These are phyloP conservation scores for Hygrocybe coccinea DNA, from an alignment of 768 basidiomycete genomes.

Conservation along the genomic window DNA sequence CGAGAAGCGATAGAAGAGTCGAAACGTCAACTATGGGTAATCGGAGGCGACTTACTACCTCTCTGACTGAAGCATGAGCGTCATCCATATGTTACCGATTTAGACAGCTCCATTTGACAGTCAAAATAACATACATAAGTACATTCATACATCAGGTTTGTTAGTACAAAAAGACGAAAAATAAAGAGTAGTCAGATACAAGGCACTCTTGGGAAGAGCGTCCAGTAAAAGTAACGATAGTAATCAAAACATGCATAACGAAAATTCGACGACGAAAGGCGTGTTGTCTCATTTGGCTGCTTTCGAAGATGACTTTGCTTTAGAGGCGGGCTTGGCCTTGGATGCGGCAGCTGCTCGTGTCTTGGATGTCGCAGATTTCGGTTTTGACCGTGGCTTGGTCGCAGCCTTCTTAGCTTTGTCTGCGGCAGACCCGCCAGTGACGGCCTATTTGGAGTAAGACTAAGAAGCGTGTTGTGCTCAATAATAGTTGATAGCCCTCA, in stretches of 20 bases:
- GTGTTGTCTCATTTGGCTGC: background rate
- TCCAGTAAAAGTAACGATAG: no score
- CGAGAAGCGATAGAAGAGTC: slow-evolving; percentile 52
- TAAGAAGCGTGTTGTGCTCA: background rate
- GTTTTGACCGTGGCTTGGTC: slow-evolving; percentile 20
- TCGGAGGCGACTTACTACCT: slow-evolving; percentile 43
- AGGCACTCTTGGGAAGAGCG: no score
- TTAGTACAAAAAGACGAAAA: no score
- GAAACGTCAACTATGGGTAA: slow-evolving; percentile 44
- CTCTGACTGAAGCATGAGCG: slow-evolving; percentile 26
- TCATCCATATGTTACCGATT: background rate
- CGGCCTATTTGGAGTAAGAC: slow-evolving; percentile 23
- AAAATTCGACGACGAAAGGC: background rate
- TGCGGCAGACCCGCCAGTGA: slow-evolving; percentile 34
- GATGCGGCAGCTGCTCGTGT: background rate
- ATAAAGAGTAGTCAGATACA: no score
- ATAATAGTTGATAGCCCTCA: slow-evolving; percentile 16
- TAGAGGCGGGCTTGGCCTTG: background rate
- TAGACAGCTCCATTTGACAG: background rate
- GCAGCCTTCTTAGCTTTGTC: slow-evolving; percentile 22
- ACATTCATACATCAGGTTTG: no score
- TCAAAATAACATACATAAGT: no score
- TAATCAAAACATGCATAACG: background rate
- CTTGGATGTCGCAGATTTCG: slow-evolving; percentile 21
- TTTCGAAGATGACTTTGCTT: slow-evolving; percentile 18